Evolutionary conservation across 208 protist species (phyloP).

Genomic region (Trypanosoma congolense): DNA sequence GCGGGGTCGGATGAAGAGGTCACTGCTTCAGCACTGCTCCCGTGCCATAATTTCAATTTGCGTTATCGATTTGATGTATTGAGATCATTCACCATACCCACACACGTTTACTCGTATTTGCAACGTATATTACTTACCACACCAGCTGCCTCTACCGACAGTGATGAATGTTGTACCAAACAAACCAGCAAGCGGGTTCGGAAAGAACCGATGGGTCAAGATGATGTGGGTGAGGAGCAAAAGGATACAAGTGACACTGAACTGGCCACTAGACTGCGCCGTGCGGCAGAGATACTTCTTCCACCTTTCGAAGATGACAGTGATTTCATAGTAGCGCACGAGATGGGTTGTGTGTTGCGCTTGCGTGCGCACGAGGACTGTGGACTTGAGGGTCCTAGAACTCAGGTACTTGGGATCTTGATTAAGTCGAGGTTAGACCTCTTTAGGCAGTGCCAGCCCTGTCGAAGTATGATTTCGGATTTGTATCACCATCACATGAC

Average conservation of each 20-base stretch:
- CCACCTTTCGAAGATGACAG: constrained; percentile 50
- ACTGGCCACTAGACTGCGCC: constrained; percentile 1
- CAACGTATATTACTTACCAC: constrained; percentile 4
- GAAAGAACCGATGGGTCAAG: too few species aligned
- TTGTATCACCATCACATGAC: constrained; percentile 28
- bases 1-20: too few species aligned
- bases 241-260: not conserved
- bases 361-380: constrained; percentile 23
- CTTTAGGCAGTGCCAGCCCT: constrained; percentile 41
- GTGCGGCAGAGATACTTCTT: constrained; percentile 28
- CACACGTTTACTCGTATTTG: constrained; percentile 10
- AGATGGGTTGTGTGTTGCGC: constrained; percentile 32
- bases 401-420: constrained; percentile 22
- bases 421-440: constrained; percentile 34
- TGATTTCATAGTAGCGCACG: constrained; percentile 57
- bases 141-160: not conserved
- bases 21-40: too few species aligned
- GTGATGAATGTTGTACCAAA: not conserved
- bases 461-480: constrained; percentile 20
- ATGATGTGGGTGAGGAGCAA: too few species aligned
- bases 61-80: constrained; percentile 11
- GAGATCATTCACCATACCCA: constrained; percentile 17
- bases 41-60: not conserved
- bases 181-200: not conserved
- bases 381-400: constrained; percentile 19